These are phyloP conservation scores for Scutellaria barbata DNA, from an alignment of 257 asterid species.

Conservation along the genomic window DNA sequence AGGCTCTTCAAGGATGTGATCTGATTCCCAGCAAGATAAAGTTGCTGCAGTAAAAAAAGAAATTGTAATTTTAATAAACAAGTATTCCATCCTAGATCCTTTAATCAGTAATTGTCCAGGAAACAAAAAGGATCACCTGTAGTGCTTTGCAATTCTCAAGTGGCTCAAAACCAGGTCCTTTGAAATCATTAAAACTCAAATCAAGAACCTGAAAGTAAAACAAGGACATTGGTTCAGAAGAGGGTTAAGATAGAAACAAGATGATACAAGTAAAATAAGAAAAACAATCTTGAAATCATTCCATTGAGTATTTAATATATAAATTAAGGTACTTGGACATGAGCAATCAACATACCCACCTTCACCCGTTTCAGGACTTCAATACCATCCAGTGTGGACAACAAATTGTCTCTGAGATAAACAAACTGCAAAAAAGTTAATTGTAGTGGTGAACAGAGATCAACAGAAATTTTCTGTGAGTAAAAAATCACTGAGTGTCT, in stretches of 20 bases:
- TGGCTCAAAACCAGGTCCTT: slow-evolving; percentile 98
- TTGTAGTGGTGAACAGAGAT: slow-evolving; percentile 16
- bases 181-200: slow-evolving; percentile 97
- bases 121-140: slow-evolving; percentile 65
- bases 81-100: slow-evolving; percentile 3
- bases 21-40: slow-evolving; percentile 98
- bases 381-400: slow-evolving; percentile 91
- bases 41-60: slow-evolving; percentile 72
- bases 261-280: slow-evolving; percentile 28
- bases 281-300: slow-evolving; percentile 25
- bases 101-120: slow-evolving; percentile 8
- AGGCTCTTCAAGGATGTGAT: slow-evolving; percentile 91
- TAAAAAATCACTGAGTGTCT: slow-evolving; percentile 21
- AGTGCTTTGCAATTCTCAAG: slow-evolving; percentile 90
- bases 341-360: slow-evolving; percentile 53
- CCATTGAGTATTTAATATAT: slow-evolving; percentile 17
- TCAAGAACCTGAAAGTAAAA: slow-evolving; percentile 82
- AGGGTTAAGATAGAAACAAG: slow-evolving; percentile 11
- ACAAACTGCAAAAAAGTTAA: slow-evolving; percentile 72
- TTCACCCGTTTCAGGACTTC: slow-evolving; percentile 89
- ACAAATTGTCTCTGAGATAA: slow-evolving; percentile 94
- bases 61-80: slow-evolving; percentile 28
- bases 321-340: slow-evolving; percentile 25
- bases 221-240: slow-evolving; percentile 31
- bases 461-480: slow-evolving; percentile 17